Percentiles rank a stretch among this genome's conserved stretches.
Evolutionary conservation across 805 yeast genomes (phyloP).

Genomic region (Saccharomycopsis selenospora): DNA sequence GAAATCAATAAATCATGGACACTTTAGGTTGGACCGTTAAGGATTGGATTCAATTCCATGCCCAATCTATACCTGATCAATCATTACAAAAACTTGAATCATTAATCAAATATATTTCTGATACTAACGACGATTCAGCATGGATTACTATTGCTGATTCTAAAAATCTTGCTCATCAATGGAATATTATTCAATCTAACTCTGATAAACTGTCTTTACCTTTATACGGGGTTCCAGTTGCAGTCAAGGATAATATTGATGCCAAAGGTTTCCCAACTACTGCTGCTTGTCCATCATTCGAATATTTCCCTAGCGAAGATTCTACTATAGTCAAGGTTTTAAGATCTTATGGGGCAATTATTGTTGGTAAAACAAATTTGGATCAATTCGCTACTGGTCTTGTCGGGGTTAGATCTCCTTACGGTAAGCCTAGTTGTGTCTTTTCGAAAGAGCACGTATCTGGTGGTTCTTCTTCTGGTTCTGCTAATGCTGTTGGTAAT

Average conservation of each 20-base stretch:
- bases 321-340: conserved; percentile 69
- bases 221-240: conserved; percentile 91
- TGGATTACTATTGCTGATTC: conserved; percentile 78
- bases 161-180: conserved; percentile 65
- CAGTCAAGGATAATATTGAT: conserved; percentile 92
- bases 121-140: conserved; percentile 57
- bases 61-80: conserved; percentile 48
- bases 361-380: conserved; percentile 88
- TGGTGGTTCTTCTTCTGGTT: conserved; percentile 96
- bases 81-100: conserved; percentile 44
- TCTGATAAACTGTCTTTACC: conserved; percentile 49
- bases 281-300: conserved; percentile 88
- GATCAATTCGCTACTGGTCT: conserved; percentile 98
- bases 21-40: conserved; percentile 70
- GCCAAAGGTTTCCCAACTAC: conserved; percentile 78
- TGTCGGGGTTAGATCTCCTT: conserved; percentile 93
- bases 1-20: conserved; percentile 15
- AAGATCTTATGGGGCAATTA: conserved; percentile 84
- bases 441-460: conserved; percentile 72
- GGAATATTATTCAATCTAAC: conserved; percentile 64
- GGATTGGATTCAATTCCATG: conserved; percentile 73
- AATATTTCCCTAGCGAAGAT: conserved; percentile 61
- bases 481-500: conserved; percentile 84
- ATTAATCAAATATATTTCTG: conserved; percentile 19
- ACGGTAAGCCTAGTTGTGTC: conserved; percentile 80